Evolutionary conservation across 345 rosid genomes (phyloP), one percentile per base, ranked within the genome.

Genomic region (Pugionium dolabratum): DNA sequence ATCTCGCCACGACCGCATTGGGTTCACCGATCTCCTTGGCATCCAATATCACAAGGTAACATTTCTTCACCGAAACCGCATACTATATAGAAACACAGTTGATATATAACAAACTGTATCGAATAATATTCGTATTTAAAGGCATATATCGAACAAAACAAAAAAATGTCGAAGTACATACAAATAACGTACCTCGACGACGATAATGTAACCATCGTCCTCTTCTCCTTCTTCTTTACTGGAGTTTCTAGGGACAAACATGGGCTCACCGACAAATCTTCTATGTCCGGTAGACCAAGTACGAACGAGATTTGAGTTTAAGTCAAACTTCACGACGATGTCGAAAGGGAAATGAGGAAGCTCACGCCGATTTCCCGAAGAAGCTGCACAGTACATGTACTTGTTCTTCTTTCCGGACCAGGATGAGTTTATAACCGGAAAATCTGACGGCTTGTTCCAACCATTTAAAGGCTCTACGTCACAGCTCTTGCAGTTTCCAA

Each of bases 271-370:
- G 2, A 90, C 75, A 54, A 87, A 93, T 59, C 81, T 86, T 64
- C 98, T 76, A 59, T 81, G 60, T 32, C 81, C 80, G 5, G 76
- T 84, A 1, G 83, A 72, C 98, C 97, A 93, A n/a, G 83, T 76
- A 6, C 58, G 61, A 1, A 47, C 50, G 4, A 81, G 57, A 3
- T 72, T 70, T 18, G 72, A 73, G 7, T 39, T 59, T 36, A 71
- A 48, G 67, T 87, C 72, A 8, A 89, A 71, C 82, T 89, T 90
- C 75, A 85, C 86, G 43, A 93, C 85, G 36, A 78, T 87, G 57
- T 93, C 96, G 8, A 93, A 87, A 1, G 97, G 97, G 49, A 93
- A 93, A 73, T 85, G 86, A 0, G 96, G 94, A 71, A 93, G 74
- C 30, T 80, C 48, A 11, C 48, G 75, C 18, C 97, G 85, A 32